Conservation (phyloP, 441 rosid genomes). For the Adansonia madagascariensis region DNA sequence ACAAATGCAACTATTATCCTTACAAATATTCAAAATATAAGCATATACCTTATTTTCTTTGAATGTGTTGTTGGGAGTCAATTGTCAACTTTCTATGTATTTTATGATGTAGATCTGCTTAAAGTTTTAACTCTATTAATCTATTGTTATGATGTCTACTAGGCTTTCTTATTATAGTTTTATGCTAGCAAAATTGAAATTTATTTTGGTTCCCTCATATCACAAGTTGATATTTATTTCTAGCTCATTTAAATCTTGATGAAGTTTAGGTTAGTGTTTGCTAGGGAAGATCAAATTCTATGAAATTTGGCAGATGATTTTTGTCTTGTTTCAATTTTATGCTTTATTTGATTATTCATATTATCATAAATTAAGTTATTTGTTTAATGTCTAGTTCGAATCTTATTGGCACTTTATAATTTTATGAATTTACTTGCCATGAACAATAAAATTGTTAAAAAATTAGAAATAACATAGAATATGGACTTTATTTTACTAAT, state of each 20-base stretch:
- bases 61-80: no score
- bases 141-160: not conserved
- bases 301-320: not conserved
- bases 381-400: not conserved
- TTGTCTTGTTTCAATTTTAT: not conserved
- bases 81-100: not conserved
- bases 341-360: not conserved
- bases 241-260: conserved; percentile 10
- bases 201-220: not conserved
- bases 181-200: not conserved
- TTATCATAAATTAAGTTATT: not conserved
- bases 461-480: not conserved
- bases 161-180: not conserved
- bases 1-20: no score
- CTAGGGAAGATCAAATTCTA: not conserved
- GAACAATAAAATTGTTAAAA: not conserved
- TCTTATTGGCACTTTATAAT: not conserved
- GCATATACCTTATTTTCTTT: no score
- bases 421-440: not conserved
- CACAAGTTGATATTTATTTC: not conserved
- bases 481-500: no score
- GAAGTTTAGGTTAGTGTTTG: not conserved
- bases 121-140: not conserved
- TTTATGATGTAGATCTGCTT: conserved; percentile 23
- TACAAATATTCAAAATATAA: no score